These are phyloP conservation scores for Carex littledalei DNA, from an alignment of 176 grass and related monocot species.

Conservation along the genomic window DNA sequence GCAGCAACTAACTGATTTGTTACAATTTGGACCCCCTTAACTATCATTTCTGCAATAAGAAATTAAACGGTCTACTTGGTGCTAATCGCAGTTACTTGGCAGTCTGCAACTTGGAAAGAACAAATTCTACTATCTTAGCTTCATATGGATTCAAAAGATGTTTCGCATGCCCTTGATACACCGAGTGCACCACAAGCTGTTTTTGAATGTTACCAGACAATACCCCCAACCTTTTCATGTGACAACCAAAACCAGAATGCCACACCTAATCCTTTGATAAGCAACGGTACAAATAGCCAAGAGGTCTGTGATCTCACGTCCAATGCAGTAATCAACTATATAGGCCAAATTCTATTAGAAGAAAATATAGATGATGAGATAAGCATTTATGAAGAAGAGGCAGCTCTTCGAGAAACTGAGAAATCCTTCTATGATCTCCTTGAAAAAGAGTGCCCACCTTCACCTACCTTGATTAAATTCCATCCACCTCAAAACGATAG, in stretches of 20 bases:
- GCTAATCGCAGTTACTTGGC: not conserved
- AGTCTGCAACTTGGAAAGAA: not conserved
- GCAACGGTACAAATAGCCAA: not conserved
- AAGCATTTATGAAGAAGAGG: constrained; percentile 19
- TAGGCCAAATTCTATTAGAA: constrained; percentile 43
- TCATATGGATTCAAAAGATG: not conserved
- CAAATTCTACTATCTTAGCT: not conserved
- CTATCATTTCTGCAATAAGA: not conserved
- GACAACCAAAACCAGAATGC: not conserved
- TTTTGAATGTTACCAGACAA: not conserved
- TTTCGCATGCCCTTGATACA: not conserved
- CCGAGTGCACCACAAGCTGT: not conserved
- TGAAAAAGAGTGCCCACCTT: not conserved
- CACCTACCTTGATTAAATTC: not conserved
- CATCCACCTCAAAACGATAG: not conserved
- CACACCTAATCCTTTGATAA: not conserved
- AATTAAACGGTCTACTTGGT: not conserved
- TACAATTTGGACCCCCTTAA: no score
- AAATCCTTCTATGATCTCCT: constrained; percentile 39
- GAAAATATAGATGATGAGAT: constrained; percentile 47
- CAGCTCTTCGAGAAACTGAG: constrained; percentile 28
- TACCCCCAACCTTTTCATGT: not conserved
- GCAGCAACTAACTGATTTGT: no score
- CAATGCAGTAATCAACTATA: constrained; percentile 36
- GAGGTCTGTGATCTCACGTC: constrained; percentile 28